Base-by-base conservation (phyloP, 169 alveolate genomes). In the Cryptosporidium canis region DNA sequence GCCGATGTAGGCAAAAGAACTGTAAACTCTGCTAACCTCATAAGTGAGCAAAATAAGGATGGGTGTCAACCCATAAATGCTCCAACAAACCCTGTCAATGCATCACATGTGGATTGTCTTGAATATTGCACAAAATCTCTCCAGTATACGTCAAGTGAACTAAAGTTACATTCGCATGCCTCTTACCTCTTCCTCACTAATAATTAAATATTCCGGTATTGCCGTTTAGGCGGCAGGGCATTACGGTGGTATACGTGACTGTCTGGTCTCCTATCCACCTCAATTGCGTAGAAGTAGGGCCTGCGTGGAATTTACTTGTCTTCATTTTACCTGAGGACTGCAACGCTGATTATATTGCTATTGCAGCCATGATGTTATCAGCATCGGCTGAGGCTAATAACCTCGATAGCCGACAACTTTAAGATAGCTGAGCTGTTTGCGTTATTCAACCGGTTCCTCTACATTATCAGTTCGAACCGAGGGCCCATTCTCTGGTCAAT, bases 271-370 rank as follows among this genome's bases (percentile, higher is more conserved):
- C 6, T 11, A 27, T 16, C 61, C 63, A 77, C 77, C 63, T 77
- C 87, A 35, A 58, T 24, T 58, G 61, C 72, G 31, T 77, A 16
- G 5, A 43, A n/a, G 21, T 14, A 39, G 24, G 55, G 58, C 44
- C 51, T 55, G 87, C 87, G 55, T 43, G 31, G 31, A 56, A 21
- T 24, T 77, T 77, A 77, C 77, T 77, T 77, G 87, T 77, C 87
- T 77, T 77, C 87, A 77, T 77, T 77, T 77, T 77, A 77, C 87
- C 87, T 77, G 87, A 77, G 41, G 87, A 77, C 87, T 77, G 87
- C 87, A 77, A 77, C 87, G 87, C 87, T 77, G 87, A 77, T 77
- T 77, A 77, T 77, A 77, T 77, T 77, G 87, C 87, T 77, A 77
- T 77, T 77, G 87, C 87, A 77, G 87, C 87, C 55, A 29, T 77